Base-by-base conservation (phyloP, 768 basidiomycete species). In the Sporobolomyces pararoseus region DNA sequence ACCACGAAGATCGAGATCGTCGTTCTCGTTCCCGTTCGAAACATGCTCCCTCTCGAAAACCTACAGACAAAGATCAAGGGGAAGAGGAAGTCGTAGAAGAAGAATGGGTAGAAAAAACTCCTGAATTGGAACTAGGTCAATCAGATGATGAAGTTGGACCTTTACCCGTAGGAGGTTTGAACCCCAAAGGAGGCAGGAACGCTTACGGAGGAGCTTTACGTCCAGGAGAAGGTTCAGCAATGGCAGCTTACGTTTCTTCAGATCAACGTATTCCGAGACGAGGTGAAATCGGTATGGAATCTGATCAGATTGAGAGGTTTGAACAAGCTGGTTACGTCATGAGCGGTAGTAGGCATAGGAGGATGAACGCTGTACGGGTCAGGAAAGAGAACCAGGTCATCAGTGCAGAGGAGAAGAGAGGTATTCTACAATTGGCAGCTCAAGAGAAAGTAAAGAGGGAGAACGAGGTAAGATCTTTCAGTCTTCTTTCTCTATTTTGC, bases 341-440 rank as follows among this genome's bases (percentile, higher is more conserved):
- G 96, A 92, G 89, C 75, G 96, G 95, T 52, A 89, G 87, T 76
- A 83, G 95, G 71, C 93, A 99, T 80, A 85, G 89, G 73, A 85
- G 92, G 80, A 99, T 99, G 96, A 99, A 98, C 75, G 95, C 96
- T 1, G 95, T 99, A 51, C 89, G 96, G 69, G 90, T 99, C 87
- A 83, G 95, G 78, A 98, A 98, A 84, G 96, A 99, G 83, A 97
- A 99, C 82, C 96, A 99, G 81, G 94, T 98, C 72, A 99, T 99
- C 78, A 91, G 89, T 76, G 93, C 95, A 2, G 96, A 98, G 81
- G 96, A 99, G 84, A 98, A 98, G 84, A 82, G 96, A 39, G 90
- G 91, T 42, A 94, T 98, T 67, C 78, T 98, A 78, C 95, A 96
- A 81, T 77, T 97, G 79, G 95, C 97, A 81, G 89, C 83, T 78